Percentiles rank a stretch among this genome's conserved stretches.
These are phyloP conservation scores for Croton laevigatus DNA, from an alignment of 441 rosid species.

Conservation along the genomic window DNA sequence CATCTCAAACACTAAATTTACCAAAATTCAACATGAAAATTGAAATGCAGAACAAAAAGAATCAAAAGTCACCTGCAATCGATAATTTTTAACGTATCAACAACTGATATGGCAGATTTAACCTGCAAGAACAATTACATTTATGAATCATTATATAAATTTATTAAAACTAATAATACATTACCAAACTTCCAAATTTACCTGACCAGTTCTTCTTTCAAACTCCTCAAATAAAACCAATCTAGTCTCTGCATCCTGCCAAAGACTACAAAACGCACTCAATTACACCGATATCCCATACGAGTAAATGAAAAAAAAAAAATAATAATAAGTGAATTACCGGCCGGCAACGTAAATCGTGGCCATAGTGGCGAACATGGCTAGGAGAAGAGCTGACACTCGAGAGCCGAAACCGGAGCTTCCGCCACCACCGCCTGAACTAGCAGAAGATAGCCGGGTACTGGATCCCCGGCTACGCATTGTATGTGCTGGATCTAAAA, in stretches of 20 bases:
- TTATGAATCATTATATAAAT: not conserved
- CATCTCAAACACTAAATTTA: too few relatives aligned
- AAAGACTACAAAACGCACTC: conserved; percentile 39
- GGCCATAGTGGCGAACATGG: conserved; percentile 77
- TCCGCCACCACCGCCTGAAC: not conserved
- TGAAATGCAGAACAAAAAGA: not conserved
- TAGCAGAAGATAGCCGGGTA: conserved; percentile 30
- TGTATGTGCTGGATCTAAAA: not conserved
- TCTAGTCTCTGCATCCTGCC: conserved; percentile 85
- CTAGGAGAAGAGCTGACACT: conserved; percentile 50
- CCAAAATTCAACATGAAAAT: not conserved
- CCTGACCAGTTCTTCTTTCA: conserved; percentile 62
- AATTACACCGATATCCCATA: not conserved
- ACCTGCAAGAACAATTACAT: conserved; percentile 39
- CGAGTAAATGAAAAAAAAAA: too few relatives aligned
- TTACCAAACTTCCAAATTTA: conserved; percentile 20
- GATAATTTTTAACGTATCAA: conserved; percentile 74
- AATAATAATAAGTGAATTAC: conserved; percentile 32
- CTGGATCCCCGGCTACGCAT: conserved; percentile 65
- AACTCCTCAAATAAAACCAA: conserved; percentile 65
- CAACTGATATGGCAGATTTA: conserved; percentile 74
- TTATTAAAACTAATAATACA: not conserved
- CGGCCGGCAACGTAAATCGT: conserved; percentile 84
- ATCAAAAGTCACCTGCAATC: conserved; percentile 12
- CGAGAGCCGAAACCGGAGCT: conserved; percentile 41